phyloP scores from a whole-genome alignment of 2,329 filamentous ascomycete genomes.

The Ascochyta viciae-villosae region DNA sequence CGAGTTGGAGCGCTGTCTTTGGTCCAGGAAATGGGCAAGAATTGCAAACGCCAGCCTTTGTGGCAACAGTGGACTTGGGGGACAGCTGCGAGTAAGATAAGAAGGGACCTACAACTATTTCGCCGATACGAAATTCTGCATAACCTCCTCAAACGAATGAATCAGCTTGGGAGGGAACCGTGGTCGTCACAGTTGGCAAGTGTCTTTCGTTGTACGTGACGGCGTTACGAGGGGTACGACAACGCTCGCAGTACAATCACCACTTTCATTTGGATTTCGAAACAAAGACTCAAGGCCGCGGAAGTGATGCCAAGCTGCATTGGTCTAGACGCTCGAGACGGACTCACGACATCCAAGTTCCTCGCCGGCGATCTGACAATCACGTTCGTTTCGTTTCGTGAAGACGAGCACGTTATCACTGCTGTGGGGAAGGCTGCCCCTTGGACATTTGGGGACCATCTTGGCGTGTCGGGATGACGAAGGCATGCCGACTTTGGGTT shows the following conservation, averaged over 20 bases:
- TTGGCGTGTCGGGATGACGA: slow-evolving; percentile 17
- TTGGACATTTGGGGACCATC: background rate
- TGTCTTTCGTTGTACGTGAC: background rate
- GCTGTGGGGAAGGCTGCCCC: slow-evolving; percentile 4
- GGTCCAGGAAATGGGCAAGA: no score
- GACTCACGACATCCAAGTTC: background rate
- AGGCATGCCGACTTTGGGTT: background rate
- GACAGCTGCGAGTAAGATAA: no score
- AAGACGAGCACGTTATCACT: background rate
- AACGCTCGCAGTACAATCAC: background rate
- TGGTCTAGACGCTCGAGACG: slow-evolving; percentile 1
- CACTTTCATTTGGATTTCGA: slow-evolving; percentile 1
- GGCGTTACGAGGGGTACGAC: background rate
- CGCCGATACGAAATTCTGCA: no score
- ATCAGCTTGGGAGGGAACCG: no score
- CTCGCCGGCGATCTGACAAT: slow-evolving; percentile 10
- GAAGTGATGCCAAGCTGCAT: background rate
- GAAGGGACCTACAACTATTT: no score
- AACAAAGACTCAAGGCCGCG: background rate
- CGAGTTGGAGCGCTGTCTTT: no score
- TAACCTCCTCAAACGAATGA: no score
- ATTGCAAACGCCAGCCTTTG: no score
- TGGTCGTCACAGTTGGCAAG: background rate
- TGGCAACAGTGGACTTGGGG: no score
- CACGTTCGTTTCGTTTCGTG: slow-evolving; percentile 8